Percentiles rank a stretch among this genome's conserved stretches.
Conservation (phyloP, 1,284 basidiomycete species). For the Cutaneotrichosporon cavernicola region DNA sequence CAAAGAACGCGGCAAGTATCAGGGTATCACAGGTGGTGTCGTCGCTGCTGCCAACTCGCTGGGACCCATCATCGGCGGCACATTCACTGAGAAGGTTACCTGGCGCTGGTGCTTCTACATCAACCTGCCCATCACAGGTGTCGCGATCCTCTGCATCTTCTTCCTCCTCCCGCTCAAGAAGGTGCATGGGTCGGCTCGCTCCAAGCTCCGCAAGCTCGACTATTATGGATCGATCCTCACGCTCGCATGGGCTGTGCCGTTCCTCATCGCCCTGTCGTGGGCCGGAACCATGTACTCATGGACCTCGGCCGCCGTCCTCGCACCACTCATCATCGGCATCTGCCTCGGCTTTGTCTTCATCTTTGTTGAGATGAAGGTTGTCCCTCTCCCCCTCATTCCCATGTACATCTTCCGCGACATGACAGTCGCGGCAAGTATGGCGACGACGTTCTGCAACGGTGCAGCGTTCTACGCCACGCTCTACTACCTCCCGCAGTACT, state of each 20-base stretch:
- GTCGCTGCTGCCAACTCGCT: slow-evolving; percentile 43
- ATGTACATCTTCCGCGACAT: slow-evolving; percentile 67
- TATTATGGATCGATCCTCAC: slow-evolving; percentile 64
- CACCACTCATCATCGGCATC: slow-evolving; percentile 61
- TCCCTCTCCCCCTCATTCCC: slow-evolving; percentile 65
- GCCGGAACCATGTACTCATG: slow-evolving; percentile 67
- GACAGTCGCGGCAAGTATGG: slow-evolving; percentile 67
- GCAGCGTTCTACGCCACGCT: slow-evolving; percentile 34
- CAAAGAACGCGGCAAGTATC: slow-evolving; percentile 51
- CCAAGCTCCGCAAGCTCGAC: slow-evolving; percentile 64
- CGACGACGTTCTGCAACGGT: slow-evolving; percentile 66
- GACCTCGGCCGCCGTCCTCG: slow-evolving; percentile 63
- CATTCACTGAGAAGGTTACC: slow-evolving; percentile 35
- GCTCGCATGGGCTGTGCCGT: slow-evolving; percentile 60
- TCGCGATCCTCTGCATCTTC: slow-evolving; percentile 59
- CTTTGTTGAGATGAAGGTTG: slow-evolving; percentile 69
- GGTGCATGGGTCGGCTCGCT: slow-evolving; percentile 61
- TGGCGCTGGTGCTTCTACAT: slow-evolving; percentile 58
- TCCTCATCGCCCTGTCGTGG: slow-evolving; percentile 72
- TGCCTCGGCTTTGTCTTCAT: slow-evolving; percentile 62
- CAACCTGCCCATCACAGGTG: slow-evolving; percentile 61
- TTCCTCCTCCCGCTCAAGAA: slow-evolving; percentile 66
- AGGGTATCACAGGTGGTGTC: slow-evolving; percentile 44
- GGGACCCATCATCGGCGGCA: slow-evolving; percentile 50
- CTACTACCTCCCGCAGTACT: slow-evolving; percentile 63